Evolutionary conservation across 495 filamentous ascomycete species (phyloP), one percentile per base, ranked within the genome.

Genomic region (Daldinia vernicosa): DNA sequence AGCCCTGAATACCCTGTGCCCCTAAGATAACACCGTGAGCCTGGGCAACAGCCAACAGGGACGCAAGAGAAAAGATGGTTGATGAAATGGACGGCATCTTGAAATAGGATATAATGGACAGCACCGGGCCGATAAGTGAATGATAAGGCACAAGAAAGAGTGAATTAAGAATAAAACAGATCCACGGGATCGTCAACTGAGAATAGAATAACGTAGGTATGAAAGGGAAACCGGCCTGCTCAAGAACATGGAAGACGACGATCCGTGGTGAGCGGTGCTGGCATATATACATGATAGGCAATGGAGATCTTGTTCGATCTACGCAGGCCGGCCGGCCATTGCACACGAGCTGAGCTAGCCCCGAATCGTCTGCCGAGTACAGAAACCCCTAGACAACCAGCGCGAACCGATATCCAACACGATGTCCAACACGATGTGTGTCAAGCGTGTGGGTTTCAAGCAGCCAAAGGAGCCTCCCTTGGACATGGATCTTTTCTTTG

Each of bases 21-120:
- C 53, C 76, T 11, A 83, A 60, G 47, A 85, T 80, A 12, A 82
- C 82, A 30, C 79, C 83, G 56, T 85, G 83, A 4, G 75, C 80
- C 22, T 76, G 74, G 19, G 67, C 70, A 3, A 82, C 32, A 27
- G 80, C 74, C 57, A 84, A 27, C 22, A 84, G 59, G 39, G 76
- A 76, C 52, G 79, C 75, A 63, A 79, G 74, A 57, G 79, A 76
- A 71, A 79, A 69, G 24, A 72, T 39, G 24, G 66, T 69, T 6
- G 67, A 63, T 40, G 58, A 62, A 65, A 75, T 75, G 65, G 74
- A 79, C 64, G 57, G 74, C 73, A 80, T 76, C 6, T 75, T 79
- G 74, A 37, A 75, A 53, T 58, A 72, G 69, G 47, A 71, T 12
- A 64, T 63, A 62, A 73, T 53, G 30, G 52, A 39, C 59, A 67